Evolutionary conservation across 495 filamentous ascomycete species (phyloP), one percentile per base, ranked within the genome.

Genomic region (Beverwykella pulmonaria): DNA sequence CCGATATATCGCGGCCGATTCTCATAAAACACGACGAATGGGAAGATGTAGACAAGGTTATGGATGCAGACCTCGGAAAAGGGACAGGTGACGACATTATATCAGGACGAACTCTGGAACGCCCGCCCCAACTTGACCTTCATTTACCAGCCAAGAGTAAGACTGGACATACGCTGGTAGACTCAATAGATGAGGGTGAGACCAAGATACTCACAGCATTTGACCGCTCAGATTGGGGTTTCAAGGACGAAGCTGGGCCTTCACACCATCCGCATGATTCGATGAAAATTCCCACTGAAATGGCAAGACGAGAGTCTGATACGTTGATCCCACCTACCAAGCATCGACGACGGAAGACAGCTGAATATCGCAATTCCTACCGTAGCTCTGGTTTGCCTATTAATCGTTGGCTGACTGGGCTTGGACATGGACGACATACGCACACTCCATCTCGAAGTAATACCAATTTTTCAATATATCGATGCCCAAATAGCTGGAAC

Each of bases 231-330:
- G 60, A 65, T 32, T 77, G 65, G 67, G 75, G 75, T 2, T 59
- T 67, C 25, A 54, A 60, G 19, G 53, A 54, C 19, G 66, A 70
- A 1, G 53, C 68, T 15, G 54, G 58, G 20, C 61, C 64, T 0
- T 68, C 69, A 9, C 74, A 75, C 52, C 70, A 53, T 19, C 75
- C 74, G 2, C 68, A 73, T 53, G 74, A 77, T 44, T 73, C 72
- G 50, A 75, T 77, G 67, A 73, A 69, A 20, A 65, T 77, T n/a
- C 74, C 75, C 1, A 66, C 70, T 12, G 72, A 73, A 52, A 75
- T 75, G 29, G 68, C 72, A 34, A 59, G 73, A 63, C 32, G 56
- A 19, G 52, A 69, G 5, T 71, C 71, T 8, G 68, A 73, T 5
- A 59, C 15, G 1, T 71, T 69, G 19, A 29, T 19, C 27, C 15